A percentile compares a stretch with the other conserved stretches of the same genome.
Evolutionary conservation across 2,329 filamentous ascomycete genomes (phyloP).

Genomic region (Clonostachys sp.): DNA sequence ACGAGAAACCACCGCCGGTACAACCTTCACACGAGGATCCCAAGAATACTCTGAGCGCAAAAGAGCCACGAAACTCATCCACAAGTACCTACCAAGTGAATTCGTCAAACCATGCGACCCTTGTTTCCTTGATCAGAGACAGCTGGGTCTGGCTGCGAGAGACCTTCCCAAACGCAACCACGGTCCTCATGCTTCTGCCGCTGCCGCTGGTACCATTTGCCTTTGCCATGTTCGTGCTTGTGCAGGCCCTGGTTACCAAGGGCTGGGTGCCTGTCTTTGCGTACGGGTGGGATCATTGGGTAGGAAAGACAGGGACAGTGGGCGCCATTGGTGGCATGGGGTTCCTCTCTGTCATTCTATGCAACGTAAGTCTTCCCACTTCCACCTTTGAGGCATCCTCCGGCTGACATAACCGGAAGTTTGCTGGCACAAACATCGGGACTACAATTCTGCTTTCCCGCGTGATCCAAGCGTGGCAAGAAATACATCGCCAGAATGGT

Average conservation of each 20-base stretch:
- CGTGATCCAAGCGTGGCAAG: conserved; percentile 64
- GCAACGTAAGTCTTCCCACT: conserved; percentile 48
- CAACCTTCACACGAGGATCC: too few relatives aligned
- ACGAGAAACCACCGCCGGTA: too few relatives aligned
- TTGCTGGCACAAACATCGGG: conserved; percentile 73
- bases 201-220: conserved; percentile 67
- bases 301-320: conserved; percentile 62
- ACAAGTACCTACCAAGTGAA: too few relatives aligned
- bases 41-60: too few relatives aligned
- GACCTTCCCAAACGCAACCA: conserved; percentile 66
- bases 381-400: background rate
- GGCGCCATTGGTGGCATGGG: conserved; percentile 70
- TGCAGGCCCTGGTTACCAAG: conserved; percentile 68
- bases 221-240: conserved; percentile 70
- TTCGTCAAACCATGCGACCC: conserved; percentile 27
- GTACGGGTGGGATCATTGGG: conserved; percentile 71
- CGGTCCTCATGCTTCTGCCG: conserved; percentile 61
- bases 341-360: conserved; percentile 65
- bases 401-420: conserved; percentile 34
- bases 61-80: too few relatives aligned
- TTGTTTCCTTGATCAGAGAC: conserved; percentile 43
- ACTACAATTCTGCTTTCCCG: conserved; percentile 70
- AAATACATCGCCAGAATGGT: conserved; percentile 45
- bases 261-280: conserved; percentile 73
- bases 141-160: conserved; percentile 55